These are phyloP conservation scores for Kazachstania bromeliacearum DNA, from an alignment of 805 yeast species.

Conservation along the genomic window DNA sequence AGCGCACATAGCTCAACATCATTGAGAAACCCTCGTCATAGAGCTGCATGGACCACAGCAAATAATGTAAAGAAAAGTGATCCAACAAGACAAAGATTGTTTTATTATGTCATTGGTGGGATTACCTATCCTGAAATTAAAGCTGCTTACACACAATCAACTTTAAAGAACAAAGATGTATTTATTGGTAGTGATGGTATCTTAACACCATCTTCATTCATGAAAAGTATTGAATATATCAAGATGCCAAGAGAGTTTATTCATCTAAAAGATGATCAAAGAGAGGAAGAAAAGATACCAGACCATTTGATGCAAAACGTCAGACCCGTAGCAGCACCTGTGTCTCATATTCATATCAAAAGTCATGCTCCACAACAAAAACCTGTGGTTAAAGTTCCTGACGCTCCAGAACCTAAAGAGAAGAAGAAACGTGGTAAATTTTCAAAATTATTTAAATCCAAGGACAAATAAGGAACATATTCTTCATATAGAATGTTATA, in stretches of 20 bases:
- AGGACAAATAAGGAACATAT: too few relatives aligned
- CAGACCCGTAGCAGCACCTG: conserved; percentile 18
- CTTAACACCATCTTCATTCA: conserved; percentile 41
- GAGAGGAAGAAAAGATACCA: conserved; percentile 34
- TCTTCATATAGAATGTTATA: too few relatives aligned
- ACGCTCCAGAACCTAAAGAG: conserved; percentile 16
- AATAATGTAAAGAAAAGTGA: conserved; percentile 19
- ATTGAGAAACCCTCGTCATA: conserved; percentile 59
- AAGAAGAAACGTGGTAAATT: conserved; percentile 40
- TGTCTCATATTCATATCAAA: conserved; percentile 18
- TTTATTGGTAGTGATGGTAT: conserved; percentile 75
- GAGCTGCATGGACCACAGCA: conserved; percentile 67
- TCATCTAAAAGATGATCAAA: conserved; percentile 33
- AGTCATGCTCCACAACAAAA: not conserved
- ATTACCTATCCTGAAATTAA: conserved; percentile 74
- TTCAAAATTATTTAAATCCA: conserved; percentile 35
- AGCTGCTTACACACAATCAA: conserved; percentile 61
- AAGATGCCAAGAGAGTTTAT: conserved; percentile 33
- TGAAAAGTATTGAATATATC: conserved; percentile 33
- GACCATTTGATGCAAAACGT: conserved; percentile 31
- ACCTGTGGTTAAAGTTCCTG: not conserved
- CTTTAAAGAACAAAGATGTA: conserved; percentile 56
- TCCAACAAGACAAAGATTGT: conserved; percentile 53
- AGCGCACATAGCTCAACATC: conserved; percentile 36
- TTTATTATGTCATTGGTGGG: conserved; percentile 86